These are phyloP conservation scores for Beauveria varroae DNA, from an alignment of 2,329 filamentous ascomycete genomes.

Conservation along the genomic window DNA sequence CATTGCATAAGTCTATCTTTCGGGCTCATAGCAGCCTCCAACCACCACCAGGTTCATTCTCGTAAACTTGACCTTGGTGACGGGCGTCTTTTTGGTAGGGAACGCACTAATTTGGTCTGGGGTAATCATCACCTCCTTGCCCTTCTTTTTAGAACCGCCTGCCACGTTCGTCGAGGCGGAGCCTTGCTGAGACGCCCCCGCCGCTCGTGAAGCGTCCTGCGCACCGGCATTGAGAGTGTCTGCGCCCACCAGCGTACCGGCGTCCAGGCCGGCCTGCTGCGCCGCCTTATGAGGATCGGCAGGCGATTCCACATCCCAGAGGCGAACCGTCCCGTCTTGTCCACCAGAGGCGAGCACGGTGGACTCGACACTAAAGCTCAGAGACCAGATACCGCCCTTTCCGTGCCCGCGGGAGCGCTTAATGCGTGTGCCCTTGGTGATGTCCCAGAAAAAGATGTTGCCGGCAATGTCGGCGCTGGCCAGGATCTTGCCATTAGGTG, in stretches of 20 bases:
- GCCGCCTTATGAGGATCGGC: conserved; percentile 56
- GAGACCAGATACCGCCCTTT: conserved; percentile 86
- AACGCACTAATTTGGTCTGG: conserved; percentile 94
- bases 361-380: conserved; percentile 90
- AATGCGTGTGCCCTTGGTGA: conserved; percentile 74
- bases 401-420: conserved; percentile 93
- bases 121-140: conserved; percentile 82
- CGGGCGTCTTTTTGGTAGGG: conserved; percentile 90
- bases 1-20: conserved; percentile 27
- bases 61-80: conserved; percentile 89
- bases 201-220: conserved; percentile 2
- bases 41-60: conserved; percentile 91
- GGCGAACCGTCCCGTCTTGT: conserved; percentile 82
- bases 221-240: conserved; percentile 24
- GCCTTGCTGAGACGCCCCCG: conserved; percentile 19
- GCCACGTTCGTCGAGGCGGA: conserved; percentile 20
- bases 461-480: conserved; percentile 84
- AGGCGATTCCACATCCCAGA: conserved; percentile 83
- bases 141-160: conserved; percentile 59
- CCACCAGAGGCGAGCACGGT: conserved; percentile 84
- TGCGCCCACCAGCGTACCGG: conserved; percentile 29
- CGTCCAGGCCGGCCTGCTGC: conserved; percentile 35
- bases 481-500: conserved; percentile 81
- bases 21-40: conserved; percentile 61
- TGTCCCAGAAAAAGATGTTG: conserved; percentile 90